Percentiles rank a stretch among this genome's conserved stretches.
Conservation (phyloP, 2,329 filamentous ascomycete species). For the Verticillium klebahnii region DNA sequence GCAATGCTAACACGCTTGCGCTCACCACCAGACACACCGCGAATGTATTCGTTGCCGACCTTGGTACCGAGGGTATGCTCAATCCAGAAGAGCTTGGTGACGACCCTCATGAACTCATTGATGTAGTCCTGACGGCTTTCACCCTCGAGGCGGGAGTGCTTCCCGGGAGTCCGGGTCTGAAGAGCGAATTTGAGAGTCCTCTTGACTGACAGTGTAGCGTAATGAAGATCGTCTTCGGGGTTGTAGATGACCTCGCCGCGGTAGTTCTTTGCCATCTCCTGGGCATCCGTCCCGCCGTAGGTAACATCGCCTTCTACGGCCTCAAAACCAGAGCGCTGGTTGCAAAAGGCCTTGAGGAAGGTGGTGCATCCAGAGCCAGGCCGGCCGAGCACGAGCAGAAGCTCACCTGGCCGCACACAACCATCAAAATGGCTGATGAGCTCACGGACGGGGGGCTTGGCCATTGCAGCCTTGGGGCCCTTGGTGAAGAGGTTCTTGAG, state of each 20-base stretch:
- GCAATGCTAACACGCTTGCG: conserved; percentile 73
- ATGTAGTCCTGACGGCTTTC: conserved; percentile 54
- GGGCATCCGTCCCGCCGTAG: conserved; percentile 47
- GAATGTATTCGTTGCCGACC: conserved; percentile 63
- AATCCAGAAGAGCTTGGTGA: conserved; percentile 67
- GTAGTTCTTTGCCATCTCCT: conserved; percentile 46
- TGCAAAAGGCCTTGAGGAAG: conserved; percentile 60
- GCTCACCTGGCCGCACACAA: conserved; percentile 49
- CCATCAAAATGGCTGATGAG: conserved; percentile 51
- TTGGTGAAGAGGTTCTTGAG: conserved; percentile 18
- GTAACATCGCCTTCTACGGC: conserved; percentile 60
- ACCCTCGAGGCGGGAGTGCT: conserved; percentile 50
- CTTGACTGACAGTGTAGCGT: conserved; percentile 63
- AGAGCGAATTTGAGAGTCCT: conserved; percentile 65
- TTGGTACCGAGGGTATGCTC: conserved; percentile 62
- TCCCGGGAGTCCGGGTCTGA: conserved; percentile 50
- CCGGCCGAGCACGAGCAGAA: conserved; percentile 52
- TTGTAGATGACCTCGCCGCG: conserved; percentile 60
- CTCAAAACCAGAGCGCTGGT: conserved; percentile 61
- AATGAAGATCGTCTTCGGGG: conserved; percentile 68
- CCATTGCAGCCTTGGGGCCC: conserved; percentile 25
- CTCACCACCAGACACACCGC: conserved; percentile 58
- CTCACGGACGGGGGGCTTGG: conserved; percentile 26
- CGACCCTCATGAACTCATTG: conserved; percentile 50
- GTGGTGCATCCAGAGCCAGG: conserved; percentile 55